Percentiles rank a stretch among this genome's conserved stretches.
phyloP scores from a whole-genome alignment of 306 rosid genomes.

The Prinsepia uniflora region DNA sequence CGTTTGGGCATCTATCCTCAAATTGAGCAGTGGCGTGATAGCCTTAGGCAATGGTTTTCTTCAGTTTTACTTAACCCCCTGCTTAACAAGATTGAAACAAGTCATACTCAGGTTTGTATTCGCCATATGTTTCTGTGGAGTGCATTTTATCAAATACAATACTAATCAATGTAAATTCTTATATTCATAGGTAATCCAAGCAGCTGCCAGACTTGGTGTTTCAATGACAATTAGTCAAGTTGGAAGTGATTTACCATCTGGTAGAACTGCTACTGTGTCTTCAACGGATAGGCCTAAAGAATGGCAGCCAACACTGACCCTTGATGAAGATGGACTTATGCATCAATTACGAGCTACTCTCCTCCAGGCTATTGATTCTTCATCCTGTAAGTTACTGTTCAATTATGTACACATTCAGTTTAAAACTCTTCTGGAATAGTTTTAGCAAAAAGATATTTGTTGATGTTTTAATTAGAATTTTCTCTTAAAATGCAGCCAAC shows the following conservation, averaged over 20 bases:
- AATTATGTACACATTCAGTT: neutral
- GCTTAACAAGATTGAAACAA: conserved; percentile 68
- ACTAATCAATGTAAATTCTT: conserved; percentile 19
- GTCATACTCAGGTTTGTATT: conserved; percentile 69
- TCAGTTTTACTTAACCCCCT: conserved; percentile 72
- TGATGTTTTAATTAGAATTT: conserved; percentile 15
- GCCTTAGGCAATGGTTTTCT: conserved; percentile 90
- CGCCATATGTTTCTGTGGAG: conserved; percentile 18
- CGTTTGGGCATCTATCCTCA: conserved; percentile 82
- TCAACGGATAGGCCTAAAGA: conserved; percentile 62
- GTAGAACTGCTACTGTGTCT: conserved; percentile 52
- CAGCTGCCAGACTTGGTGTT: conserved; percentile 78
- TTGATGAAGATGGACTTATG: conserved; percentile 79
- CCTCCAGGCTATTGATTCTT: conserved; percentile 73
- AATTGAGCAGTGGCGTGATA: conserved; percentile 93
- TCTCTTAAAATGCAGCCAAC: conserved; percentile 48
- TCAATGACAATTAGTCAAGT: conserved; percentile 65
- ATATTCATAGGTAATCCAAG: conserved; percentile 61
- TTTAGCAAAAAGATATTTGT: conserved; percentile 11
- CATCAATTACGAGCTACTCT: conserved; percentile 79
- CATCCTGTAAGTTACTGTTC: conserved; percentile 48
- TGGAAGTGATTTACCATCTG: conserved; percentile 55
- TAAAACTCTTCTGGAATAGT: conserved; percentile 15
- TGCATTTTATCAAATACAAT: neutral
- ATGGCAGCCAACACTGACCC: conserved; percentile 73